Evolutionary conservation across 441 rosid species (phyloP).

Genomic region (Croton setiger): DNA sequence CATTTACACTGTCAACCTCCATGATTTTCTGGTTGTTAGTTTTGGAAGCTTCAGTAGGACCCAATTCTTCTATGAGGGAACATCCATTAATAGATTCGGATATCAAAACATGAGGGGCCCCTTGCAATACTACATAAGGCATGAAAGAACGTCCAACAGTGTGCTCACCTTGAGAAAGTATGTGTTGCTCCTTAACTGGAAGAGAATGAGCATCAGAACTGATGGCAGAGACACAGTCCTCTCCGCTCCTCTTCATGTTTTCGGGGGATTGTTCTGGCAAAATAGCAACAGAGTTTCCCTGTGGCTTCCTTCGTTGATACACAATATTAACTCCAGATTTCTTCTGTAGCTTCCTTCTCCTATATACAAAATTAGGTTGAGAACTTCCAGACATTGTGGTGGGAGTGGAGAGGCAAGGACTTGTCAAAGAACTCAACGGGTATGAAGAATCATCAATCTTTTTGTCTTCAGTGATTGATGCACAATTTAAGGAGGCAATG

Average conservation of each 20-base stretch:
- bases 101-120: background rate
- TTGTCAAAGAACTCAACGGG: background rate
- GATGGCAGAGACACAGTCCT: slow-evolving; percentile 38
- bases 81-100: slow-evolving; percentile 19
- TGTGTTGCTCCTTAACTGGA: slow-evolving; percentile 18
- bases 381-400: background rate
- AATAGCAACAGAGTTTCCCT: slow-evolving; percentile 25
- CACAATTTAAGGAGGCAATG: slow-evolving; percentile 34
- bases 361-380: slow-evolving; percentile 40
- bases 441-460: slow-evolving; percentile 29
- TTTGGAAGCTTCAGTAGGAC: slow-evolving; percentile 30
- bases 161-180: slow-evolving; percentile 25
- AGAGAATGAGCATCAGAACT: slow-evolving; percentile 38
- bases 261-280: slow-evolving; percentile 25
- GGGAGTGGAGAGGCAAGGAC: background rate
- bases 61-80: slow-evolving; percentile 22
- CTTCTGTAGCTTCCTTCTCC: slow-evolving; percentile 43
- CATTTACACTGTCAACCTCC: slow-evolving; percentile 59
- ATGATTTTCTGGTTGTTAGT: slow-evolving; percentile 29
- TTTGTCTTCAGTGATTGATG: slow-evolving; percentile 29
- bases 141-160: slow-evolving; percentile 25
- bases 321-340: slow-evolving; percentile 22
- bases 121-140: background rate
- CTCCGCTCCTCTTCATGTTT: slow-evolving; percentile 32
- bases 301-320: slow-evolving; percentile 56